Conservation (phyloP, 23 red algal genomes). For the Gracilariopsis chorda region DNA sequence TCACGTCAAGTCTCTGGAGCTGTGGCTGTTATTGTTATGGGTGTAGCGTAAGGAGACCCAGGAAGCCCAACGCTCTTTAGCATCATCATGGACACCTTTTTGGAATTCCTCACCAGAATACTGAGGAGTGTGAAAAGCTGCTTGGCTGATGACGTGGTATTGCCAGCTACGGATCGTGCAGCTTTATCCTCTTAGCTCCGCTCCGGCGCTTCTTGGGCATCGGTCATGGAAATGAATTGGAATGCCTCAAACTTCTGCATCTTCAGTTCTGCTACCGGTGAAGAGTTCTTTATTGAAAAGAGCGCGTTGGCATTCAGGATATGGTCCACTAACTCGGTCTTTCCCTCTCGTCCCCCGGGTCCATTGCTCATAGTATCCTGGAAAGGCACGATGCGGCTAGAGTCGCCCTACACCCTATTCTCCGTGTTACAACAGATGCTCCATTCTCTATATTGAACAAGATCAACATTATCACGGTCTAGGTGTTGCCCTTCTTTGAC, state of each 20-base stretch:
- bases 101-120: background rate
- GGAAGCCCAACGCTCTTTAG: constrained; percentile 2
- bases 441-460: background rate
- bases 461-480: background rate
- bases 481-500: background rate
- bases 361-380: no score
- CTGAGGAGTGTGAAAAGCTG: background rate
- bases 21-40: background rate
- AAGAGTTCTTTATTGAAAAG: background rate
- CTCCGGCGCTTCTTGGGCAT: background rate
- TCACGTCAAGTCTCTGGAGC: background rate
- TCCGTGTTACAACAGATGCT: background rate
- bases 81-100: constrained; percentile 31
- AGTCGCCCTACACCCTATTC: background rate
- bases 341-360: no score
- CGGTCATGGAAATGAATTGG: background rate
- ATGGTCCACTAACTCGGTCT: background rate
- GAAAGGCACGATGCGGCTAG: background rate
- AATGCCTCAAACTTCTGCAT: background rate
- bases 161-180: background rate
- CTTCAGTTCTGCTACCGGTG: background rate
- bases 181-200: background rate
- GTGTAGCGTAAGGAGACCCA: constrained; percentile 20
- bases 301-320: background rate
- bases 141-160: constrained; percentile 16